phyloP scores from a whole-genome alignment of 2,329 filamentous ascomycete genomes.

The Botrytis hyacinthi region DNA sequence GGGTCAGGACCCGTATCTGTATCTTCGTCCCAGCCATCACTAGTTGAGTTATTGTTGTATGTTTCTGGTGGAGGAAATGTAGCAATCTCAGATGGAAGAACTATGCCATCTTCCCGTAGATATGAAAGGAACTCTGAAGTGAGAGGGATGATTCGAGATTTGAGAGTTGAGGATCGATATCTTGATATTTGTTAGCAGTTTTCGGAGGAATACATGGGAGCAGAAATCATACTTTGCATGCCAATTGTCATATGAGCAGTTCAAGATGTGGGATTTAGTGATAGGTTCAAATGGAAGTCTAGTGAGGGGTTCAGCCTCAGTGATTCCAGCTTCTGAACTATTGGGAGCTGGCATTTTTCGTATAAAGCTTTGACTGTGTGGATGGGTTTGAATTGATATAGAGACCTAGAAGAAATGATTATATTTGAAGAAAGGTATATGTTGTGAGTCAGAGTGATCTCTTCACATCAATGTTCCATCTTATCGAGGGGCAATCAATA shows the following conservation, averaged over 20 bases:
- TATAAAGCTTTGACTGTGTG: not conserved
- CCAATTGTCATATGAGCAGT: conserved; percentile 94
- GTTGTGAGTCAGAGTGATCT: not conserved
- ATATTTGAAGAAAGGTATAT: not conserved
- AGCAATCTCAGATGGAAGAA: conserved; percentile 66
- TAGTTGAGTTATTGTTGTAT: conserved; percentile 46
- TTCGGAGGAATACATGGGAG: too few species aligned
- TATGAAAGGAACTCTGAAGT: conserved; percentile 76
- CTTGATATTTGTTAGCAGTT: conserved; percentile 42
- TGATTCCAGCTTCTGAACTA: conserved; percentile 15
- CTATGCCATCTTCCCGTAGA: conserved; percentile 86
- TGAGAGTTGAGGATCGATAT: conserved; percentile 78
- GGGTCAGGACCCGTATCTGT: conserved; percentile 34
- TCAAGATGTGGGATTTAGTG: conserved; percentile 80
- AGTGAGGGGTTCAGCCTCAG: conserved; percentile 33
- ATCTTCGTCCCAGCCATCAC: conserved; percentile 53
- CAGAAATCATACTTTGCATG: conserved; percentile 61
- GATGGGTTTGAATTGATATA: not conserved
- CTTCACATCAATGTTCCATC: conserved; percentile 1
- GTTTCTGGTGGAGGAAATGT: conserved; percentile 30
- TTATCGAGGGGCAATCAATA: conserved; percentile 20
- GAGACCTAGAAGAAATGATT: too few species aligned
- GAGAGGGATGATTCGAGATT: conserved; percentile 80
- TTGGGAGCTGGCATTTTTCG: conserved; percentile 35
- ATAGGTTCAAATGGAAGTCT: conserved; percentile 75